Evolutionary conservation across 345 rosid species (phyloP).

Genomic region (Mangifera indica): DNA sequence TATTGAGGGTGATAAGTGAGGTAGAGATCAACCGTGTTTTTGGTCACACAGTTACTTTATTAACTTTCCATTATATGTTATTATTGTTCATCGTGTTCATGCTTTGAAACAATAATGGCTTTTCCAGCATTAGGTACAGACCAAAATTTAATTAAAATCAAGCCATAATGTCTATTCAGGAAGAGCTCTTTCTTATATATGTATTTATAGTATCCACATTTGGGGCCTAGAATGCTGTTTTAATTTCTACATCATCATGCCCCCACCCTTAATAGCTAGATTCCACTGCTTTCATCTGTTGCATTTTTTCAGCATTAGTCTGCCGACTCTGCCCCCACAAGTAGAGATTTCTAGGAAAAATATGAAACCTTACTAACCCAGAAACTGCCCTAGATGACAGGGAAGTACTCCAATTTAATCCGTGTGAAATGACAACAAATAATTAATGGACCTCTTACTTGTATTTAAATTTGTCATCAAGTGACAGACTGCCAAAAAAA

Average conservation of each 20-base stretch:
- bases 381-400: constrained; percentile 8
- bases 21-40: not conserved
- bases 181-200: not conserved
- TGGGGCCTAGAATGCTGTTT: not conserved
- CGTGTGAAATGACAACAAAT: not conserved
- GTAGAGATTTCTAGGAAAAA: not conserved
- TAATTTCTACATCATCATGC: not conserved
- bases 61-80: too few relatives aligned
- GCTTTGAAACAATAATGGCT: too few relatives aligned
- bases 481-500: not conserved
- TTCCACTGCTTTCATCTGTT: not conserved
- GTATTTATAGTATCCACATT: not conserved
- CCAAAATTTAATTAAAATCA: not conserved
- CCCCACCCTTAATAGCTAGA: constrained; percentile 8
- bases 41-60: too few relatives aligned
- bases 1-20: not conserved
- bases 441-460: not conserved
- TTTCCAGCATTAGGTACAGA: too few relatives aligned
- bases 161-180: not conserved
- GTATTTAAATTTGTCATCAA: not conserved
- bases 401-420: not conserved
- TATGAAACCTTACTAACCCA: not conserved
- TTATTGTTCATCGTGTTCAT: too few relatives aligned
- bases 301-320: not conserved
- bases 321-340: constrained; percentile 22